Base-by-base conservation (phyloP, 75 land plant genomes). In the Ceratopteris richardii region DNA sequence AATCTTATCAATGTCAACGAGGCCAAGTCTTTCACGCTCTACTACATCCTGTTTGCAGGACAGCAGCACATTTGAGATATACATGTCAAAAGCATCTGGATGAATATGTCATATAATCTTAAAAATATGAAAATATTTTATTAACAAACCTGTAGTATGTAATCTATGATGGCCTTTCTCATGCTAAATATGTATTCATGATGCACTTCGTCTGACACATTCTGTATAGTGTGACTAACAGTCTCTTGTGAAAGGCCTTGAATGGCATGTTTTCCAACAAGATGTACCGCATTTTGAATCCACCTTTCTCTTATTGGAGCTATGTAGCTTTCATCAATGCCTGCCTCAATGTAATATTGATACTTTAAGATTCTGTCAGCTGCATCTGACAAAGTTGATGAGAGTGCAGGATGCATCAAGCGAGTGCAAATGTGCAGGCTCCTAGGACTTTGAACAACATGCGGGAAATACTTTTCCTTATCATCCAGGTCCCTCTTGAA, bases 131-230 rank as follows among this genome's bases (percentile, higher is more conserved):
- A 43, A n/a, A n/a, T n/a, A n/a, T n/a, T n/a, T 33, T 33, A 55
- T 20, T 25, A 24, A 56, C 44, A 26, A 27, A 71, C 74, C 74
- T 66, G 50, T 12, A 72, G 18, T 46, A 72, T 54, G 47, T 72
- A 72, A 31, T 66, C 63, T 1, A 72, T 30, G 30, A 72, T 72
- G 24, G 75, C 56, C 44, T 72, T 66, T 14, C 75, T 47, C 75
- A 72, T 72, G 57, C 75, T 72, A 13, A 41, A 9, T 51, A 60
- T 28, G 44, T 72, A 72, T 0, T 66, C 69, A 33, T 66, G 30
- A 6, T 66, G 71, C 4, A 72, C 62, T 41, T 72, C 75, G 11
- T 36, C 31, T 11, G 58, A 51, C 29, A 72, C 75, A 11, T 37
- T 54, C 40, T 44, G 42, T 55, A 72, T n/a, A 27, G 69, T 60